These are phyloP conservation scores for Colletotrichum sp. DNA, from an alignment of 2,329 filamentous ascomycete species.

Conservation along the genomic window DNA sequence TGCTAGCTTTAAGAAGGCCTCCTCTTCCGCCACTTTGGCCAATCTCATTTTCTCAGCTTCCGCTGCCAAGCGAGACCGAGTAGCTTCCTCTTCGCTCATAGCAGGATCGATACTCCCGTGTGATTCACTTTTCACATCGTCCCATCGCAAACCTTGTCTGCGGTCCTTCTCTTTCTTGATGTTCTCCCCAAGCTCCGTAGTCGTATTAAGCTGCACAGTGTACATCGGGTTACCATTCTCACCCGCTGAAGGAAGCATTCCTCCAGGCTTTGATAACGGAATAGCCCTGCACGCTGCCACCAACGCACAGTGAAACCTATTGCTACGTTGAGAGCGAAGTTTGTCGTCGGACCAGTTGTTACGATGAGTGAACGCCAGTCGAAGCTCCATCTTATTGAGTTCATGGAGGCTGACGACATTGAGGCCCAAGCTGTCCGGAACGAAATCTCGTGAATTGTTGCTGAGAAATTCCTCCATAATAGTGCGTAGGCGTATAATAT, in stretches of 20 bases:
- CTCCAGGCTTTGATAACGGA: constrained; percentile 57
- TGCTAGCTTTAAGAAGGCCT: neutral
- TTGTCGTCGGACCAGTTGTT: constrained; percentile 78
- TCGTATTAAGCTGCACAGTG: constrained; percentile 3
- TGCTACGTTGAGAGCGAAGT: constrained; percentile 70
- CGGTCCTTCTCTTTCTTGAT: constrained; percentile 20
- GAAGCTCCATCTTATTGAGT: constrained; percentile 32
- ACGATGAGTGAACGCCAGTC: constrained; percentile 72
- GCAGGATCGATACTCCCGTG: neutral
- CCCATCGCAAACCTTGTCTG: constrained; percentile 15
- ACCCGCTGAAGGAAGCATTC: neutral
- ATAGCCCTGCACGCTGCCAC: constrained; percentile 72
- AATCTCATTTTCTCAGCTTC: neutral
- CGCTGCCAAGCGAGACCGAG: neutral
- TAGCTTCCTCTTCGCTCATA: neutral
- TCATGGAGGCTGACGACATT: constrained; percentile 61
- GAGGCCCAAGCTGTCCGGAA: constrained; percentile 67
- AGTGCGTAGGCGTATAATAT: constrained; percentile 67
- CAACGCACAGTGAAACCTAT: constrained; percentile 76
- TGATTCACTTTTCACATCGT: neutral
- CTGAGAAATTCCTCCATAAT: constrained; percentile 70
- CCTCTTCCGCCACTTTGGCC: neutral
- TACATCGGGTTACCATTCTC: constrained; percentile 23
- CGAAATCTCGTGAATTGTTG: constrained; percentile 65
- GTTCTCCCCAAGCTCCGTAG: constrained; percentile 5